These are phyloP conservation scores for Macrolepiota dolichaula DNA, from an alignment of 768 basidiomycete species.

Conservation along the genomic window DNA sequence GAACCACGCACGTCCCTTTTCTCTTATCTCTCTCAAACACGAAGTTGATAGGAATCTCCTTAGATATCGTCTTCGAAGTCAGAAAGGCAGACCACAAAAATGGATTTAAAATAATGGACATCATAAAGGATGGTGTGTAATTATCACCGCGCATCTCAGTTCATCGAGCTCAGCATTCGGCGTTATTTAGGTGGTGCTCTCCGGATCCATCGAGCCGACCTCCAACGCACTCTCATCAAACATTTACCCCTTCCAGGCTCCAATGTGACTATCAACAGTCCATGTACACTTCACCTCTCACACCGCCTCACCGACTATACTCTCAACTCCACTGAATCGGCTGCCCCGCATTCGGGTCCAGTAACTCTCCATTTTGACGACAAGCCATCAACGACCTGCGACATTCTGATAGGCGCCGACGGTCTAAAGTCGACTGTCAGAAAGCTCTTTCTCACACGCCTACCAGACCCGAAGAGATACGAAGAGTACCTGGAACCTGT, in stretches of 20 bases:
- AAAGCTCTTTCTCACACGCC: conserved; percentile 6
- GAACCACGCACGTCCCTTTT: conserved; percentile 12
- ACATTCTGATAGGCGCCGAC: conserved; percentile 31
- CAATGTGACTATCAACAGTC: not conserved
- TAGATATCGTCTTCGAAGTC: conserved; percentile 22
- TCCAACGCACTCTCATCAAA: conserved; percentile 47
- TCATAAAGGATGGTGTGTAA: conserved; percentile 8
- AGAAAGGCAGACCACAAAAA: conserved; percentile 28
- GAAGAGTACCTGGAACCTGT: conserved; percentile 25
- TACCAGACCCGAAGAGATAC: not conserved
- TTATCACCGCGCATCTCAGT: too few species aligned
- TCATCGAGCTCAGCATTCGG: too few species aligned
- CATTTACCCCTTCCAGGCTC: conserved; percentile 29
- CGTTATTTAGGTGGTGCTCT: not conserved
- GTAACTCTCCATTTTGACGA: conserved; percentile 25
- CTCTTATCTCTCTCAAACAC: not conserved
- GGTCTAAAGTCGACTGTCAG: conserved; percentile 20
- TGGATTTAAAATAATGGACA: conserved; percentile 7
- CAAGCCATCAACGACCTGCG: conserved; percentile 23
- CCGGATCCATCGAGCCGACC: conserved; percentile 53
- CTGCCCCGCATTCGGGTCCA: conserved; percentile 2
- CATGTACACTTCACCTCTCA: conserved; percentile 37
- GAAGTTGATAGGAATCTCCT: not conserved
- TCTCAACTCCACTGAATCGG: not conserved
- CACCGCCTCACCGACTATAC: conserved; percentile 49